Conservation (phyloP, 345 rosid genomes). For the Zanthoxylum bungeanum region DNA sequence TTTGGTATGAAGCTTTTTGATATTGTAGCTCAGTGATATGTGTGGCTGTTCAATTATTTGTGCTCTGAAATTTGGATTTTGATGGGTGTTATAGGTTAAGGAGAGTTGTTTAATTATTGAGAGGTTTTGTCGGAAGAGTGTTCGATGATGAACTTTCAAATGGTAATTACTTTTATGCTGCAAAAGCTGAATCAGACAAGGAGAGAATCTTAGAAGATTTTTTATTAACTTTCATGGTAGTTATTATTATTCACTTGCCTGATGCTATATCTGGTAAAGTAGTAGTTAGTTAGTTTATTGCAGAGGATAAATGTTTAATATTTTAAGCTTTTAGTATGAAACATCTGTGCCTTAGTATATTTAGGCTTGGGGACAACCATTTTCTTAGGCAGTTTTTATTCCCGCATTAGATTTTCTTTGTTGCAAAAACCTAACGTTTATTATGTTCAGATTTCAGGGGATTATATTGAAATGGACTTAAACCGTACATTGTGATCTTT, state of each 20-base stretch:
- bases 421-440: background rate
- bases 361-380: background rate
- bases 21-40: background rate
- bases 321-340: background rate
- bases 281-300: background rate
- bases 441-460: background rate
- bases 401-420: background rate
- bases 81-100: background rate
- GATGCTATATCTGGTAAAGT: background rate
- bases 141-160: background rate
- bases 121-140: background rate
- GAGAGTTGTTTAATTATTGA: background rate
- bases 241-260: background rate
- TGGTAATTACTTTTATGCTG: background rate
- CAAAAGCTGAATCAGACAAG: background rate
- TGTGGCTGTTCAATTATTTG: background rate
- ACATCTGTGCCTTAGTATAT: background rate
- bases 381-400: background rate
- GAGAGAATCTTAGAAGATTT: background rate
- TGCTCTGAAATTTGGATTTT: background rate
- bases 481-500: background rate
- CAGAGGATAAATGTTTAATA: background rate
- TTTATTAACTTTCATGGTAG: background rate
- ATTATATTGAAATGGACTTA: background rate
- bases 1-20: background rate